Evolutionary conservation across 345 rosid species (phyloP), one percentile per base, ranked within the genome.

Genomic region (Erysimum cheiranthoides): DNA sequence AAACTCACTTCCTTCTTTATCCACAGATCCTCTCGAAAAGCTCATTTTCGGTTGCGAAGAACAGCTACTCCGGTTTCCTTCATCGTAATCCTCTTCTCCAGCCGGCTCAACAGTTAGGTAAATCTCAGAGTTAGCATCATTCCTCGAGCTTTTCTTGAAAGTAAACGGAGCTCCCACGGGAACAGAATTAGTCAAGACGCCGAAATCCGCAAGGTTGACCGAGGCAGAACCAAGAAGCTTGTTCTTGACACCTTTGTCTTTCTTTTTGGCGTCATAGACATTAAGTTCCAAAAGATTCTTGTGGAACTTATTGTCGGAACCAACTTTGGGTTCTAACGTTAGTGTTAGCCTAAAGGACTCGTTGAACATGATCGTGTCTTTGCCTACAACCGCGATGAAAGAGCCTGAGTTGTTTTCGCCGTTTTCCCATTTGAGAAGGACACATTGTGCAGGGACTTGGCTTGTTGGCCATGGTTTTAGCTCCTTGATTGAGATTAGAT

Each of bases 401-500:
- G 88, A 84, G 39, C 98, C 98, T 49, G 86, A 84, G 82, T 43
- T 82, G 61, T 79, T 84, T 76, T 88, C 93, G 61, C 89, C 87
- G 61, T 85, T 86, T 62, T 81, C 86, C 98, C 98, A 94, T 66
- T 90, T 90, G 79, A 94, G 85, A 84, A 87, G 79, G 27, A 92
- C 71, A 45, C 89, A 78, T 30, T 85, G 85, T 25, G 74, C 79
- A 5, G 90, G 79, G 60, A 66, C 83, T 21, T 74, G 67, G 66
- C 88, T 85, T 28, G 87, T 86, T 57, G 90, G 89, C 96, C 98
- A 92, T 79, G 98, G 98, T 81, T 75, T 86, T 68, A 94, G 84
- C 80, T 86, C 92, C 49, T 87, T 78, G 51, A 78, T 67, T 5
- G 70, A 72, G 66, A 78, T 68, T n/a, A 73, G 45, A 61, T 78